phyloP scores from a whole-genome alignment of 192 early-diverging fungal genomes.

The Linnemannia zychae region DNA sequence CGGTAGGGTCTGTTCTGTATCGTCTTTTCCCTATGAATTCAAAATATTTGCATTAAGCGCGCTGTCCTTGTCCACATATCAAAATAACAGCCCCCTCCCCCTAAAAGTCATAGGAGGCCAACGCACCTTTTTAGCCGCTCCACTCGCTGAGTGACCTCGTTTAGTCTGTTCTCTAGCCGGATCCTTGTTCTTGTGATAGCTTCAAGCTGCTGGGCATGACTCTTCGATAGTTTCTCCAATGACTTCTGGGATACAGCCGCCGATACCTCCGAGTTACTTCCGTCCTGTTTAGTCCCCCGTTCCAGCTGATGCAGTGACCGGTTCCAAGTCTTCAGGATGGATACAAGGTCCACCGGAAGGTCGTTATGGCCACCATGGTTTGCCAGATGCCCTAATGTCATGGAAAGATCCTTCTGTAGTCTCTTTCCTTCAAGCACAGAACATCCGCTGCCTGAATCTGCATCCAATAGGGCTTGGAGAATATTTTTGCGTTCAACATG shows the following conservation, averaged over 20 bases:
- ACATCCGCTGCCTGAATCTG: not conserved
- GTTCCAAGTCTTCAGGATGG: constrained; percentile 26
- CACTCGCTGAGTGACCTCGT: constrained; percentile 21
- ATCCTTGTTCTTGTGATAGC: constrained; percentile 13
- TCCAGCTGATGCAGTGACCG: constrained; percentile 16
- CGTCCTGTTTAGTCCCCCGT: not conserved
- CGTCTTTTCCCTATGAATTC: constrained; percentile 4
- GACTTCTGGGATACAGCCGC: not conserved
- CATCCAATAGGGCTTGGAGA: constrained; percentile 3
- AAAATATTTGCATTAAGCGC: not conserved
- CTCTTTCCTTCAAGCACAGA: not conserved
- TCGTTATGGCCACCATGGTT: not conserved
- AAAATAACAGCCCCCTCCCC: not conserved
- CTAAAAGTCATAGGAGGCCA: not conserved
- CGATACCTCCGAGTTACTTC: not conserved
- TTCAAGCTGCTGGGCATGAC: constrained; percentile 1
- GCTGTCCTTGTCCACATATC: not conserved
- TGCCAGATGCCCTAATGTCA: not conserved
- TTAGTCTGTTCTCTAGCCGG: constrained; percentile 9
- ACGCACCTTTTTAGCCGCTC: constrained; percentile 26
- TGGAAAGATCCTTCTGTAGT: not conserved
- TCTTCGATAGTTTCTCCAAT: not conserved
- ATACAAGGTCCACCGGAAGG: not conserved
- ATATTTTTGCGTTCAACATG: constrained; percentile 12
- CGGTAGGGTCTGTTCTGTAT: not conserved